Conservation (phyloP, 257 asterid species). For the Jacaranda mimosifolia region DNA sequence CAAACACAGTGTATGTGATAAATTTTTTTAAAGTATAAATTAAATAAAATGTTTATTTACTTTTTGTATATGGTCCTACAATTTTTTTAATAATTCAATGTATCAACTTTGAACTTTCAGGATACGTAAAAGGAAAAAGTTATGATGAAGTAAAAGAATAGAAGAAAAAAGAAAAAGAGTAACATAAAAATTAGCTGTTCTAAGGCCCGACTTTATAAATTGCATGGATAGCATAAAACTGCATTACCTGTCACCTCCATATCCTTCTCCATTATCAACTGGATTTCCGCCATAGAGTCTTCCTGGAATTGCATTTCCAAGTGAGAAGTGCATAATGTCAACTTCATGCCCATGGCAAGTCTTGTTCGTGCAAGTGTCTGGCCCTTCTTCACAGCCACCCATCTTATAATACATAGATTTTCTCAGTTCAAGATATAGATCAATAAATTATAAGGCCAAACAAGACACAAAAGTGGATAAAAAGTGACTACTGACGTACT, state of each 20-base stretch:
- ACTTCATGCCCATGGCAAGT: constrained; percentile 72
- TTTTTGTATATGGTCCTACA: too few relatives aligned
- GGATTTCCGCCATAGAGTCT: constrained; percentile 68
- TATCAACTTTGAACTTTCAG: too few relatives aligned
- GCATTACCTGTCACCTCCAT: constrained; percentile 70
- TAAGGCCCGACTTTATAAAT: too few relatives aligned
- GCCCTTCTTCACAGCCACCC: constrained; percentile 70
- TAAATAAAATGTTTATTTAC: too few relatives aligned
- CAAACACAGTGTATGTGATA: too few relatives aligned
- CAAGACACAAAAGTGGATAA: neutral
- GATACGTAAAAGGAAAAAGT: too few relatives aligned
- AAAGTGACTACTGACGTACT: constrained; percentile 43
- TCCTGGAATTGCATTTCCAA: constrained; percentile 74
- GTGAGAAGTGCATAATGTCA: constrained; percentile 75
- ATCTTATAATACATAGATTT: constrained; percentile 47
- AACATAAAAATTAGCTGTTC: too few relatives aligned
- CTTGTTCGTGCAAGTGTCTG: constrained; percentile 62
- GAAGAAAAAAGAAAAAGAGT: too few relatives aligned
- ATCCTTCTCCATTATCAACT: constrained; percentile 57
- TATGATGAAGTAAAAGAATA: too few relatives aligned
- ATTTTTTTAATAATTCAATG: too few relatives aligned
- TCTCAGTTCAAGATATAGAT: constrained; percentile 31
- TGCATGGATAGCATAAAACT: neutral
- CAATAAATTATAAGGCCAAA: neutral
- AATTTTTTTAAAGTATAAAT: too few relatives aligned